Base-by-base conservation (phyloP, 164 flowering plant species). In the Tetrastigma voinierianum region DNA sequence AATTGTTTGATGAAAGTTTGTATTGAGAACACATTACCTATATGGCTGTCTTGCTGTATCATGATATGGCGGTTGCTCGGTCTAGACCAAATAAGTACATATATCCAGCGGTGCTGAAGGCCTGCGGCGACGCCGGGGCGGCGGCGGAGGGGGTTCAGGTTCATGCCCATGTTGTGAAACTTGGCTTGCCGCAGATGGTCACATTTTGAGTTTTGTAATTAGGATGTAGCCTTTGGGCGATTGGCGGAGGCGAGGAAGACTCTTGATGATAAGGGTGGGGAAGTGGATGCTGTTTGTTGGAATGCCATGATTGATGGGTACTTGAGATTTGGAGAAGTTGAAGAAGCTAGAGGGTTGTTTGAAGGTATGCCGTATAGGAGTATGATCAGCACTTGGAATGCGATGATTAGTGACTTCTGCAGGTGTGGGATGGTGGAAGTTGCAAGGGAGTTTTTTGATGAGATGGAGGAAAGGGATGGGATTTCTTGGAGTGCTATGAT, bases 401-500 rank as follows among this genome's bases (percentile, higher is more conserved):
- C 65, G 2, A 80, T 86, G 87, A 69, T 86, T 10, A 67, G 72
- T 43, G 86, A 87, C 12, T 80, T 74, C 55, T 79, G 79, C 1
- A 71, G 59, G 61, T 61, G 74, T 74, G 83, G 84, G 20, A 32
- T 59, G 74, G 51, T 80, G 68, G 77, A 74, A n/a, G 70, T 62
- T 6, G 86, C 91, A 1, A 47, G 73, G 18, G 52, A 60, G 21
- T 14, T 81, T 54, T 87, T 83, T 61, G 65, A 75, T 61, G 72
- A 63, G 15, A 83, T 85, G 86, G 65, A 72, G 19, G 64, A 62
- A 43, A 82, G 67, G 61, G 82, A 85, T 73, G 87, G 79, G 10
- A 68, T 85, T 1, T 76, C 88, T 59, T 86, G 92, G 92, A 87
- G 88, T 67, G 83, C 88, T 0, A 87, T 87, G 75, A 82, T 87